These are phyloP conservation scores for Verticillium dahliae DNA, from an alignment of 2,329 filamentous ascomycete species.

Conservation along the genomic window DNA sequence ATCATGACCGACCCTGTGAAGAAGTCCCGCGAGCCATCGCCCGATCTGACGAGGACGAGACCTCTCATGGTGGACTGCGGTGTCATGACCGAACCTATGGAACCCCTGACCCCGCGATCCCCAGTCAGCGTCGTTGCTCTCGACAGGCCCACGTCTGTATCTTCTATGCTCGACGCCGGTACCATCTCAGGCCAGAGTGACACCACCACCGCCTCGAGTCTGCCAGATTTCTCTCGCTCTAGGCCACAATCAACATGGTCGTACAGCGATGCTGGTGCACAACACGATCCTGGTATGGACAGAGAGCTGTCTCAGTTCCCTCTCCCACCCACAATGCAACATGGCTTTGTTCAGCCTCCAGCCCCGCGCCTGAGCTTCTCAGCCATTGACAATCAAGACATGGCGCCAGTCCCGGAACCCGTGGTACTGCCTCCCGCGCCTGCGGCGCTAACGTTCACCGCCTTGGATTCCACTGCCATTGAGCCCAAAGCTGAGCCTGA, in stretches of 20 bases:
- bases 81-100: conserved; percentile 36
- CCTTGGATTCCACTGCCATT: conserved; percentile 13
- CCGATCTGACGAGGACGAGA: conserved; percentile 2
- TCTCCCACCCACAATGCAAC: conserved; percentile 39
- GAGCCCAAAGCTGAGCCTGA: conserved; percentile 23
- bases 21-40: conserved; percentile 15
- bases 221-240: conserved; percentile 15
- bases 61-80: conserved; percentile 33
- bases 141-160: conserved; percentile 31
- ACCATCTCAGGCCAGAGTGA: conserved; percentile 10
- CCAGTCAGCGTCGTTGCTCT: background rate
- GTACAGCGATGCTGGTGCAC: conserved; percentile 47
- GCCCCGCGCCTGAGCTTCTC: conserved; percentile 35
- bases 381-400: conserved; percentile 32
- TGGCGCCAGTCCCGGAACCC: conserved; percentile 35
- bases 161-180: conserved; percentile 27
- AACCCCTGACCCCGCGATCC: background rate
- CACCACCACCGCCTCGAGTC: conserved; percentile 11
- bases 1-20: conserved; percentile 56
- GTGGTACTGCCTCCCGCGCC: conserved; percentile 21
- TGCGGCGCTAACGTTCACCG: conserved; percentile 23
- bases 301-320: conserved; percentile 49
- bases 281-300: conserved; percentile 43
- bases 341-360: conserved; percentile 20
- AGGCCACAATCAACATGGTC: conserved; percentile 41